phyloP scores from a whole-genome alignment of 169 alveolate species.

The Miamiensis avidus region DNA sequence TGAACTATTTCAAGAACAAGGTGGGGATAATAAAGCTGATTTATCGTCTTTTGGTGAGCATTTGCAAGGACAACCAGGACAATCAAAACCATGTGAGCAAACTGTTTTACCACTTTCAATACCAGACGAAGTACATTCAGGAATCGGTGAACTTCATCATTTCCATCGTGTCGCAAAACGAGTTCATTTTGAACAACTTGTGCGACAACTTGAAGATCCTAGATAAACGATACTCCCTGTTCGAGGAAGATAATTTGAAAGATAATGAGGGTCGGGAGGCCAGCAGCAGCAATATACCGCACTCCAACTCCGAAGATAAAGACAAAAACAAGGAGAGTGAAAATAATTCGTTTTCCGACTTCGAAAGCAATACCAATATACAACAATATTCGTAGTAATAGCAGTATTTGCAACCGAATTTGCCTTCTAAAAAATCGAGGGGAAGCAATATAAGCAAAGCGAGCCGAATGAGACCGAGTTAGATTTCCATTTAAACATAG shows the following conservation, averaged over 20 bases:
- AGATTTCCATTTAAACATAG: not conserved
- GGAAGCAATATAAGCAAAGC: too few relatives aligned
- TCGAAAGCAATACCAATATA: too few relatives aligned
- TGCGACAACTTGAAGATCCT: conserved; percentile 27
- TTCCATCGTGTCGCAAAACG: conserved; percentile 26
- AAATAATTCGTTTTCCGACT: too few relatives aligned
- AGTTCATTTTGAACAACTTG: conserved; percentile 27
- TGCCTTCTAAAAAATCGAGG: too few relatives aligned
- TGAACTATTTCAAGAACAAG: too few relatives aligned
- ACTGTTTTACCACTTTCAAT: not conserved
- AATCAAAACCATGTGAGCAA: not conserved
- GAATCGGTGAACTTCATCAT: conserved; percentile 42
- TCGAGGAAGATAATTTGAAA: not conserved
- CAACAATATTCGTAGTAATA: too few relatives aligned
- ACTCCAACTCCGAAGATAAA: too few relatives aligned
- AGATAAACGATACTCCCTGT: not conserved
- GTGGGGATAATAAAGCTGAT: not conserved
- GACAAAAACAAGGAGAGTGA: too few relatives aligned
- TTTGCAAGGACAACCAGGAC: conserved; percentile 13
- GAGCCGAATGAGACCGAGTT: not conserved
- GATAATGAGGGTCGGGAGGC: too few relatives aligned
- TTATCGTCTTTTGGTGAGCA: not conserved
- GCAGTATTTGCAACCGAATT: too few relatives aligned
- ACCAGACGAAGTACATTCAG: conserved; percentile 25
- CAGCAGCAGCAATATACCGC: too few relatives aligned